Conservation (phyloP, 1,284 basidiomycete genomes). For the Microbotryomycetes sp. region DNA sequence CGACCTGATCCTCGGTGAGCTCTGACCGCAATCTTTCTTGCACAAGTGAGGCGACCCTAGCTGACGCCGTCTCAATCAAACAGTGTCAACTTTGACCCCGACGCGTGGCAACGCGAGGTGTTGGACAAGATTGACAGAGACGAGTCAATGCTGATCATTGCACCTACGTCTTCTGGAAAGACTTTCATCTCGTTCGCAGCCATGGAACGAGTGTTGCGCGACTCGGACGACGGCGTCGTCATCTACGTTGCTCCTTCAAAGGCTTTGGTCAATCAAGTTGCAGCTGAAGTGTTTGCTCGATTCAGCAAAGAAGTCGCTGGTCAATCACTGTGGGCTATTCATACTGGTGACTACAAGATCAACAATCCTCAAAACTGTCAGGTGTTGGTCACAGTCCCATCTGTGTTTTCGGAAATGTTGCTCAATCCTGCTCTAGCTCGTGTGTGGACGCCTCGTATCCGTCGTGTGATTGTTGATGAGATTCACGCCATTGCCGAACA, state of each 20-base stretch:
- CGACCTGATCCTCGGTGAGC: constrained; percentile 48
- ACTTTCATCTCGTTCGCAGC: constrained; percentile 69
- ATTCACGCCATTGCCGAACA: constrained; percentile 65
- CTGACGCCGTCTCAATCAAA: background rate
- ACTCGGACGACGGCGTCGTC: constrained; percentile 57
- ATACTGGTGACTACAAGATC: constrained; percentile 60
- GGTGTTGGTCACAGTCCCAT: constrained; percentile 63
- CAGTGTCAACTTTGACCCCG: constrained; percentile 56
- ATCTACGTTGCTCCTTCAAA: constrained; percentile 70
- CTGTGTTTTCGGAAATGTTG: constrained; percentile 60
- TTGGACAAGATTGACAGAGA: constrained; percentile 57
- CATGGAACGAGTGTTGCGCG: constrained; percentile 59
- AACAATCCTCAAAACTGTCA: constrained; percentile 60
- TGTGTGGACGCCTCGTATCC: constrained; percentile 57
- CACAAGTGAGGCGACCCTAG: no score
- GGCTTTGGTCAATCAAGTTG: constrained; percentile 54
- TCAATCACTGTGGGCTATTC: constrained; percentile 58
- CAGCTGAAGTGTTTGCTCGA: constrained; percentile 61
- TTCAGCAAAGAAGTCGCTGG: constrained; percentile 56
- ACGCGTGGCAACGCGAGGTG: constrained; percentile 62
- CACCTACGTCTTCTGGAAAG: constrained; percentile 51
- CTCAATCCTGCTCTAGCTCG: constrained; percentile 57
- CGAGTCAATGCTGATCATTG: constrained; percentile 59
- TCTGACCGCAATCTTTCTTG: background rate
- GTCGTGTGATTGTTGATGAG: constrained; percentile 63